phyloP scores from a whole-genome alignment of 805 yeast genomes.

The Candida boleticola region DNA sequence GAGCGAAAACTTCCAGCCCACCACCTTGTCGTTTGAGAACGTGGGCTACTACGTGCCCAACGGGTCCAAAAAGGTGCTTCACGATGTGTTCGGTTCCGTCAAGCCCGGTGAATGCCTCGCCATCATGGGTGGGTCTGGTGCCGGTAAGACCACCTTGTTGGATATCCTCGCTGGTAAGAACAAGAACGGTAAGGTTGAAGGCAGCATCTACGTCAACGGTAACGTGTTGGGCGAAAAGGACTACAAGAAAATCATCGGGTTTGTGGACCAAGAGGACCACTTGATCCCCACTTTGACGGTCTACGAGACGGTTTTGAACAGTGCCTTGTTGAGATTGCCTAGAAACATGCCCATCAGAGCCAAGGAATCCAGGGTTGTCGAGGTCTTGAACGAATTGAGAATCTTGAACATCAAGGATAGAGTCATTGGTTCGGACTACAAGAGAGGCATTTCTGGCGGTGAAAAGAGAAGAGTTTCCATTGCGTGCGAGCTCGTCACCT shows the following conservation, averaged over 20 bases:
- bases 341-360: conserved; percentile 68
- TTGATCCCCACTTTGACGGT: conserved; percentile 91
- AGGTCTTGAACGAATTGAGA: conserved; percentile 81
- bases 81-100: conserved; percentile 68
- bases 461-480: conserved; percentile 90
- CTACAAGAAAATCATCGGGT: conserved; percentile 74
- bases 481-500: conserved; percentile 89
- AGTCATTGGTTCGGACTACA: conserved; percentile 83
- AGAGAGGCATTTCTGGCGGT: conserved; percentile 92
- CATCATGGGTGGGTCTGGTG: conserved; percentile 98
- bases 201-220: conserved; percentile 79
- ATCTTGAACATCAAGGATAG: conserved; percentile 81
- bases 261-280: conserved; percentile 94
- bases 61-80: conserved; percentile 54
- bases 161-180: conserved; percentile 89
- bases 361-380: conserved; percentile 76
- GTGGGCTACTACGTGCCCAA: conserved; percentile 54
- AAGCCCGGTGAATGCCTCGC: conserved; percentile 90
- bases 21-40: conserved; percentile 72
- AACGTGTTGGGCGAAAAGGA: conserved; percentile 40
- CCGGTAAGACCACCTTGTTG: conserved; percentile 91
- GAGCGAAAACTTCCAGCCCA: conserved; percentile 57
- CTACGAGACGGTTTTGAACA: conserved; percentile 89
- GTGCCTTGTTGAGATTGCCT: conserved; percentile 88
- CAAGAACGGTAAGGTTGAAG: conserved; percentile 69